Evolutionary conservation across 352 stramenopile genomes (phyloP), one percentile per base, ranked within the genome.

Genomic region (Pythium monospermum): DNA sequence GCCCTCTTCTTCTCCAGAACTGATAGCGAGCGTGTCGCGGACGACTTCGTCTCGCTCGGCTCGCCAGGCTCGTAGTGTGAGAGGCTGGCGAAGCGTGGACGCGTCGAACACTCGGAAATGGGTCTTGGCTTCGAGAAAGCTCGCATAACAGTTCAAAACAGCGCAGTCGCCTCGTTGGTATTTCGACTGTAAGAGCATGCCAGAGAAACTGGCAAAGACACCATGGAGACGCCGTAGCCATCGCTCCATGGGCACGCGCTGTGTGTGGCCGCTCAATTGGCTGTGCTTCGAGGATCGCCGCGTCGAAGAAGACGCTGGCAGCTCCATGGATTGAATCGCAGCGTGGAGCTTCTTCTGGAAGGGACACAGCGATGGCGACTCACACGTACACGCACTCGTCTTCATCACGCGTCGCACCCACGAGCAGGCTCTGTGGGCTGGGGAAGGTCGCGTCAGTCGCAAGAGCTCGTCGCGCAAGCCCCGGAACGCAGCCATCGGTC

Each of bases 401-500:
- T 60, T 47, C 25, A 62, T 28, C 18, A 62, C 49, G 33, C 55
- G 55, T 7, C 47, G 46, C 55, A 62, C 33, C 55, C 55, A 62
- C 55, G 40, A 30, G 42, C 32, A 35, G 18, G 46, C 15, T 13
- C n/a, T 7, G 30, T 11, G 8, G 18, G 26, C 13, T 16, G 5
- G 27, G 11, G 45, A 21, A 30, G 49, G 21, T 16, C 32, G 26
- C 6, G 59, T 58, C 42, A 43, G 38, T 13, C 35, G 58, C 27
- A 57, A 39, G 6, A 89, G 68, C 46, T 60, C 59, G 40, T 74
- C 72, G 52, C 78, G 74, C 27, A 89, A 60, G 11, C 46, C 60
- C n/a, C 74, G 73, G 62, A 89, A 89, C 32, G 85, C 75, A 19
- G 69, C 32, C 57, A 75, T 42, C 53, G 71, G 33, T 57, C 52